phyloP scores from a whole-genome alignment of 352 stramenopile genomes.

The Blastocystis sp. region DNA sequence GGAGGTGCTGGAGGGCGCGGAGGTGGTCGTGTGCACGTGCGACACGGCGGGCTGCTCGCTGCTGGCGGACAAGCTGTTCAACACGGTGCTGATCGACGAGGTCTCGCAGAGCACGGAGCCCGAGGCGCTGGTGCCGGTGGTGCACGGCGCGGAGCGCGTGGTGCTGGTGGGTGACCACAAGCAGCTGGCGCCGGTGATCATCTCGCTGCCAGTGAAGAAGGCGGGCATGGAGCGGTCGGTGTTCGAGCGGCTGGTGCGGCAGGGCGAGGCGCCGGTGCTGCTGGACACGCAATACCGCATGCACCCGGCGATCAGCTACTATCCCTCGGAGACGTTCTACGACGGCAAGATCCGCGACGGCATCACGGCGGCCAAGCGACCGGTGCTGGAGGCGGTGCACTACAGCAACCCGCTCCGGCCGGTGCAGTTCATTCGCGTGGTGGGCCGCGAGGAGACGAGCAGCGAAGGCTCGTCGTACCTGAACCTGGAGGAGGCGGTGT shows the following conservation, averaged over 20 bases:
- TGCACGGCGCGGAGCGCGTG: constrained; percentile 95
- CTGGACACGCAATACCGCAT: constrained; percentile 98
- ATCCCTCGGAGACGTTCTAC: constrained; percentile 98
- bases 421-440: constrained; percentile 94
- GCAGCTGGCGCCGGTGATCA: constrained; percentile 93
- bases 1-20: constrained; percentile 92
- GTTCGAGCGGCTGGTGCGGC: constrained; percentile 92
- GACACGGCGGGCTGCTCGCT: constrained; percentile 92
- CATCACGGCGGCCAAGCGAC: constrained; percentile 88
- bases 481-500: constrained; percentile 94
- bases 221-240: constrained; percentile 93
- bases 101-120: constrained; percentile 97
- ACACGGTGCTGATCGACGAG: constrained; percentile 98
- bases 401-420: constrained; percentile 85
- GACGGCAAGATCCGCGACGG: constrained; percentile 97
- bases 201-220: constrained; percentile 95
- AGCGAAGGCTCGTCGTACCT: constrained; percentile 94
- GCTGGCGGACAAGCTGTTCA: constrained; percentile 94
- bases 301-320: constrained; percentile 96
- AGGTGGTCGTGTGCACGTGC: constrained; percentile 99
- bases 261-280: constrained; percentile 90
- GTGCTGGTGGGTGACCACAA: constrained; percentile 98
- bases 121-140: constrained; percentile 96
- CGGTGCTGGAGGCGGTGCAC: constrained; percentile 81
- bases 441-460: constrained; percentile 95